These are phyloP conservation scores for Rubia peregrina DNA, from an alignment of 305 asterid genomes.

Conservation along the genomic window DNA sequence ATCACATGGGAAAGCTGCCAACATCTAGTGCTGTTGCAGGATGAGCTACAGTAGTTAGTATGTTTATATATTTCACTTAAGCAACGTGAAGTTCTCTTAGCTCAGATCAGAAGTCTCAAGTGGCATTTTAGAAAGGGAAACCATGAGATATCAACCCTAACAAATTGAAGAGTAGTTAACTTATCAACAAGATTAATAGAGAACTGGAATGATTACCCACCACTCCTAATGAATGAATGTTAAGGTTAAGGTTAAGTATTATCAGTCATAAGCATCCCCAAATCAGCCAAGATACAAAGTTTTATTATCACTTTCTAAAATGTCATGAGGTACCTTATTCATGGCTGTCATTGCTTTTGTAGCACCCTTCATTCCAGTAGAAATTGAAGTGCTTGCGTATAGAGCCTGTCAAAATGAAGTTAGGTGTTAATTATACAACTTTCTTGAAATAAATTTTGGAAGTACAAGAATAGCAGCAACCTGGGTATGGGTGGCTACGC, in stretches of 20 bases:
- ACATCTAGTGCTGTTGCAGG: neutral
- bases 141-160: neutral
- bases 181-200: neutral
- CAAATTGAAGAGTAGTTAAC: neutral
- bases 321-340: conserved; percentile 52
- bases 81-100: neutral
- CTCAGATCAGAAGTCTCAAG: neutral
- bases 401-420: conserved; percentile 48
- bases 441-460: neutral
- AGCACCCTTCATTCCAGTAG: conserved; percentile 93
- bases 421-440: neutral
- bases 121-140: neutral
- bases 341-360: conserved; percentile 89
- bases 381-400: conserved; percentile 89
- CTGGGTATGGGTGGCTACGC: conserved; percentile 91
- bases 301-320: neutral
- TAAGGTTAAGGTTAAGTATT: neutral
- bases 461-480: conserved; percentile 22
- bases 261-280: neutral
- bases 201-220: neutral
- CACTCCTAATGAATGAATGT: neutral
- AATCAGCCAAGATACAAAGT: neutral
- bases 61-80: neutral
- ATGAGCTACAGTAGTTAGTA: neutral
- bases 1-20: neutral